Base-by-base conservation (phyloP, 305 asterid genomes). In the Salvia sclarea region DNA sequence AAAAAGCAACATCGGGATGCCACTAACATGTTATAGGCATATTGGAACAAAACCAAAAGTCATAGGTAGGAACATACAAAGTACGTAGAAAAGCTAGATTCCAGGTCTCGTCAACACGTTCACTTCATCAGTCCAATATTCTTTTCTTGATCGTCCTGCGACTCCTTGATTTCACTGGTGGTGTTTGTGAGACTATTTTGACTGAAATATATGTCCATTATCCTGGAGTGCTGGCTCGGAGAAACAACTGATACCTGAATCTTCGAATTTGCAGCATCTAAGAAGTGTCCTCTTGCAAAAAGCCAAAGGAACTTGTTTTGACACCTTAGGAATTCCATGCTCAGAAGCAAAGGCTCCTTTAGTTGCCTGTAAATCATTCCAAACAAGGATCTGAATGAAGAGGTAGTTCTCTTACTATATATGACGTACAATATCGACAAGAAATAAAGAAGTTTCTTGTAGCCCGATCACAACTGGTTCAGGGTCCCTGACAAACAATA, bases 381-480 rank as follows among this genome's bases (percentile, higher is more conserved):
- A 62, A 55, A 56, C 66, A 11, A 38, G 14, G 31, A 61, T 56
- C 53, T 61, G 54, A 40, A 25, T 70, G 40, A 35, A 64, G 62
- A 54, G 37, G 58, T 50, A 45, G 55, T 55, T 71, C 54, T 7
- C 31, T 56, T 69, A 40, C 25, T 53, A 70, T 62, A 24, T n/a
- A n/a, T n/a, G 52, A 68, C 28, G 20, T 33, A 43, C 13, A 41
- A 66, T 21, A n/a, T 52, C 30, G 38, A 68, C 55, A 5, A 66
- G 54, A 49, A 1, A 31, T 44, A 49, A 24, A 93, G 73, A 61
- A 90, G 92, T 80, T 91, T 93, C 84, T 82, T 87, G 88, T 85
- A 83, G 40, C 96, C 87, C 82, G 86, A 90, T 83, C 37, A 96
- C 98, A 75, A 87, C 84, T 87, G 78, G 91, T 79, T 93, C 97